A percentile compares a stretch with the other conserved stretches of the same genome.
Conservation (phyloP, 164 flowering plant species). For the Chimonanthus praecox region DNA sequence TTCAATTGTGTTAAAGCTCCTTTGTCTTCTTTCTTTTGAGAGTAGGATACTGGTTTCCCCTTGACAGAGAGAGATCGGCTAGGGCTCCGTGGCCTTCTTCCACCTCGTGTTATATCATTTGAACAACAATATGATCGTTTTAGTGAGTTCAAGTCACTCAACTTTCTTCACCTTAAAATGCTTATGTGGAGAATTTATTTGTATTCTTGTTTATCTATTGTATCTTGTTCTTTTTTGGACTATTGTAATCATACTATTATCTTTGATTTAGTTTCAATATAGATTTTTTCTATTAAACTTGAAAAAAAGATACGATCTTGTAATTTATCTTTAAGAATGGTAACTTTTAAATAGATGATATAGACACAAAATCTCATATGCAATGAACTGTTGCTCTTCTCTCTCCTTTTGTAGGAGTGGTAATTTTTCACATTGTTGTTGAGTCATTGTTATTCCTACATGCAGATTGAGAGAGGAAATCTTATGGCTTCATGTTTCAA, state of each 20-base stretch:
- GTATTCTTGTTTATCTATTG: neutral
- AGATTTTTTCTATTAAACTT: neutral
- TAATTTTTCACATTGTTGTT: neutral
- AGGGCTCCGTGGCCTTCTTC: slow-evolving; percentile 98
- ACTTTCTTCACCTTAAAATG: neutral
- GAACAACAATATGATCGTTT: slow-evolving; percentile 95
- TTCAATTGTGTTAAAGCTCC: neutral
- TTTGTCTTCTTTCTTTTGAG: slow-evolving; percentile 10
- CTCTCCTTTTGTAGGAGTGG: too few species aligned
- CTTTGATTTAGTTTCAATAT: too few species aligned
- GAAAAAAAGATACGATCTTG: too few species aligned
- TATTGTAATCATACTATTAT: neutral
- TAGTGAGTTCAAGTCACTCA: slow-evolving; percentile 47
- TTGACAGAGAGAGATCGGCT: slow-evolving; percentile 90
- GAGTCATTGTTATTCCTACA: neutral
- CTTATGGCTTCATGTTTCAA: neutral
- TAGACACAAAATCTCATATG: neutral
- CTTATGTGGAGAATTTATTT: neutral
- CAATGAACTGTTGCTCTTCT: neutral
- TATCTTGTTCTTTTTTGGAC: neutral
- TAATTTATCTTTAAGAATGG: too few species aligned
- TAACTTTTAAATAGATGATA: neutral
- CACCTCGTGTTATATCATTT: slow-evolving; percentile 93
- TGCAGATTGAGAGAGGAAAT: neutral
- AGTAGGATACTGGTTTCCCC: slow-evolving; percentile 96